These are phyloP conservation scores for Begonia loranthoides DNA, from an alignment of 306 rosid species.

Conservation along the genomic window DNA sequence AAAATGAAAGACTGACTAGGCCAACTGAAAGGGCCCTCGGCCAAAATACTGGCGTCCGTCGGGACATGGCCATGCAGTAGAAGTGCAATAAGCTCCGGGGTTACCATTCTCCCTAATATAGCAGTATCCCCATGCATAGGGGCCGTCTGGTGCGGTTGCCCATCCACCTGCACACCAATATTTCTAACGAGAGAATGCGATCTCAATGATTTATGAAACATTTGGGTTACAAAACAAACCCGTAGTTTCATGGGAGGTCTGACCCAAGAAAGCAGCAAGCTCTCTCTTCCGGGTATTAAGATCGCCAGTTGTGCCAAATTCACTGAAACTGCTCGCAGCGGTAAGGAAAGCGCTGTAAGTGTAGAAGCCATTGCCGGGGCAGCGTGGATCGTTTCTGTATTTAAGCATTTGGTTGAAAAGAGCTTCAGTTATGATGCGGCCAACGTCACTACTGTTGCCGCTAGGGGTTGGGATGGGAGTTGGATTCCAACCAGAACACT, in stretches of 20 bases:
- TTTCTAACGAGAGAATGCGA: background rate
- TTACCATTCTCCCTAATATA: background rate
- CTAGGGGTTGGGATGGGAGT: background rate
- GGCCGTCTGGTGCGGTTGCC: slow-evolving; percentile 5
- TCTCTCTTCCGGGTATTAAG: slow-evolving; percentile 14
- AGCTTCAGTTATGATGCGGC: slow-evolving; percentile 10
- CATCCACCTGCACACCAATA: slow-evolving; percentile 5
- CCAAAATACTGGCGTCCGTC: slow-evolving; percentile 6
- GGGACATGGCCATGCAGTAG: slow-evolving; percentile 4
- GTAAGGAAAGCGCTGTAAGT: slow-evolving; percentile 22
- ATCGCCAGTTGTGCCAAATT: slow-evolving; percentile 23
- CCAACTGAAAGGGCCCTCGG: slow-evolving; percentile 14
- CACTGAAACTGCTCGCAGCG: slow-evolving; percentile 17
- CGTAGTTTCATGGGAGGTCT: slow-evolving; percentile 24
- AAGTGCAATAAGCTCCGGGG: slow-evolving; percentile 1
- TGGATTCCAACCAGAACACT: slow-evolving; percentile 5
- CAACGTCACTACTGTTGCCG: background rate
- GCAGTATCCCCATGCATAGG: slow-evolving; percentile 18
- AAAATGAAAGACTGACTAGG: background rate
- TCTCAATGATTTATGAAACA: background rate
- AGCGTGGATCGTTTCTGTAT: slow-evolving; percentile 18
- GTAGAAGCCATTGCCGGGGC: slow-evolving; percentile 26
- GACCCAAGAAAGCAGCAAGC: slow-evolving; percentile 21
- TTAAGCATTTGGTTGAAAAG: slow-evolving; percentile 22
- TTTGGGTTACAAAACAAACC: background rate